Percentiles rank a stretch among this genome's conserved stretches.
Evolutionary conservation across 768 basidiomycete genomes (phyloP).

Genomic region (Russula compacta): DNA sequence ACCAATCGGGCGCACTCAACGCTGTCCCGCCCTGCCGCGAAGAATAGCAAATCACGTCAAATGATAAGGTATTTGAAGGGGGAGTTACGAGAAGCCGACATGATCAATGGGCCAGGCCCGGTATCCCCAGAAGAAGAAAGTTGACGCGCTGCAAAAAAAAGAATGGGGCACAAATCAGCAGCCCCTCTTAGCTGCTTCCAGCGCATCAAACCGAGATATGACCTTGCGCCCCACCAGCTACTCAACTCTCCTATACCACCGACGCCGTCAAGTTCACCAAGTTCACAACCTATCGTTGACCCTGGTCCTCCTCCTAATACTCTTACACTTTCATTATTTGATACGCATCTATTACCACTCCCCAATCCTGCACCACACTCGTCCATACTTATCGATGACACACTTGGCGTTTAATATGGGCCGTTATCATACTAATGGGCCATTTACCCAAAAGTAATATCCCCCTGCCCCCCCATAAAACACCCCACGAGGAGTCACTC

Average conservation of each 20-base stretch:
- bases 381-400: background rate
- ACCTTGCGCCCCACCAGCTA: no score
- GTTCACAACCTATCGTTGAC: no score
- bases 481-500: background rate
- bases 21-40: background rate
- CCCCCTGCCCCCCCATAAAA: background rate
- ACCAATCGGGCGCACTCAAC: background rate
- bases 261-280: no score
- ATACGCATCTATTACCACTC: no score
- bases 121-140: background rate
- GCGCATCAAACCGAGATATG: no score
- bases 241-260: no score
- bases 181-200: no score
- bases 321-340: no score
- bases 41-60: background rate
- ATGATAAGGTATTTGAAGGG: background rate
- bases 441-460: background rate
- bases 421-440: background rate
- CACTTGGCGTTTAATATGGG: background rate
- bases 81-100: background rate
- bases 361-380: background rate
- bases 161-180: no score
- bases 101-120: background rate
- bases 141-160: no score
- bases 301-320: no score